Evolutionary conservation across 192 early-diverging fungal species (phyloP), one percentile per base, ranked within the genome.

Genomic region (Backusella psychrophila): DNA sequence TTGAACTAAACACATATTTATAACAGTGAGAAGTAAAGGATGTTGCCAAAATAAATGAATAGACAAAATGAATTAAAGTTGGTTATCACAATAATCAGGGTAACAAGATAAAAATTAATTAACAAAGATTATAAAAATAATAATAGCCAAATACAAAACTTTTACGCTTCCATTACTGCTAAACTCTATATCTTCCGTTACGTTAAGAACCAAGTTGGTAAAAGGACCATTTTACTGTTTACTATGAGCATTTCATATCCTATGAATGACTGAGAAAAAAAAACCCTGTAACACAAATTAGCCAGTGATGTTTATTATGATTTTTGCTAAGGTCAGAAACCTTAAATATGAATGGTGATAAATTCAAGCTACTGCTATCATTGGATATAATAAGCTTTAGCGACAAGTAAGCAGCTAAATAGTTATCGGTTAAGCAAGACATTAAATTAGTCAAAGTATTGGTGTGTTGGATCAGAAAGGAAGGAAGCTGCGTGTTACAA

Each of bases 291-390:
- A 63, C 56, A 63, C 56, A 63, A 26, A 14, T 29, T 29, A 63
- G 56, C 56, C 23, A 63, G 23, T 63, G 56, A 63, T 63, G 56
- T 63, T 63, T 63, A 63, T 63, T 63, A 63, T 63, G 56, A 63
- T 63, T 63, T 29, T 63, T 49, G 46, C 46, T 49, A 49, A 49
- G 46, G 46, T 49, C 46, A 49, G 46, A 49, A 49, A 49, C 17
- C 6, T 49, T 49, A 17, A 6, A n/a, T n/a, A 21, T n/a, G 46
- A n/a, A 5, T 49, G n/a, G n/a, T 49, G 15, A 49, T 6, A n/a
- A n/a, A 1, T 4, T n/a, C 4, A 49, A n/a, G 19, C 1, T 7
- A n/a, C 6, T 49, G n/a, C 17, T n/a, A 49, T n/a, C 5, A 21
- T 49, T 49, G 19, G n/a, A 49, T 6, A n/a, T 49, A 49, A 49